Evolutionary conservation across 139 green algal genomes (phyloP).

Genomic region (Gonium pectorale): DNA sequence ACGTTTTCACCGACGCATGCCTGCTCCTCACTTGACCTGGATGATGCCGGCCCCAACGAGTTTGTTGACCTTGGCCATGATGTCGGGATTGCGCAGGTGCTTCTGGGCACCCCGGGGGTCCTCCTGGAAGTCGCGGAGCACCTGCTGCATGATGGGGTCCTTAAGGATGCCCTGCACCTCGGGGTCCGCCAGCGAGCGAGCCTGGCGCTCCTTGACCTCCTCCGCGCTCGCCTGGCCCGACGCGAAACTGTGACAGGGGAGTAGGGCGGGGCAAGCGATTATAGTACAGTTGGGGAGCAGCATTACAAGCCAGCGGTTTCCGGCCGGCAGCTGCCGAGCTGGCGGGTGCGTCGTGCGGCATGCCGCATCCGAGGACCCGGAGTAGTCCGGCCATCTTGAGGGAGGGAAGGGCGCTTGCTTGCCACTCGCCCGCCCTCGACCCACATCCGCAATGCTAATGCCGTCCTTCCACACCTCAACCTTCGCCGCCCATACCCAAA

Average conservation of each 20-base stretch:
- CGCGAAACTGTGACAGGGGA: slow-evolving; percentile 48
- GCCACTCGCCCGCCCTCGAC: no score
- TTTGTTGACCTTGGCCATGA: slow-evolving; percentile 96
- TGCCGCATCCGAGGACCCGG: no score
- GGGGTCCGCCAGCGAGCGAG: slow-evolving; percentile 91
- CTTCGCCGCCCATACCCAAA: no score
- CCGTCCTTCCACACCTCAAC: no score
- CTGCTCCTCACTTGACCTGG: slow-evolving; percentile 61
- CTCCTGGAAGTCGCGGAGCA: slow-evolving; percentile 91
- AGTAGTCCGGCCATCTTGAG: no score
- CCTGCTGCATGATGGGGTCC: slow-evolving; percentile 93
- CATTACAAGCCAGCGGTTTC: no score
- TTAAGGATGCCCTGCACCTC: slow-evolving; percentile 94
- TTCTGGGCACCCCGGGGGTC: slow-evolving; percentile 86
- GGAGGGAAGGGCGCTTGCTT: no score
- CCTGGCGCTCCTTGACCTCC: slow-evolving; percentile 93
- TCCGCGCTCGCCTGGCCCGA: slow-evolving; percentile 79
- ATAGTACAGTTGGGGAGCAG: no score
- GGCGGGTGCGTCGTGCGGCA: no score
- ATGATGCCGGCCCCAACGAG: slow-evolving; percentile 96
- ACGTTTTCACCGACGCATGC: no score
- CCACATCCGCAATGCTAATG: no score
- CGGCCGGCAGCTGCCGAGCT: no score
- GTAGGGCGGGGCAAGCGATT: not conserved
- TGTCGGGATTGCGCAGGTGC: slow-evolving; percentile 89